These are phyloP conservation scores for Camellia granthamiana DNA, from an alignment of 148 eudicot species.

Conservation along the genomic window DNA sequence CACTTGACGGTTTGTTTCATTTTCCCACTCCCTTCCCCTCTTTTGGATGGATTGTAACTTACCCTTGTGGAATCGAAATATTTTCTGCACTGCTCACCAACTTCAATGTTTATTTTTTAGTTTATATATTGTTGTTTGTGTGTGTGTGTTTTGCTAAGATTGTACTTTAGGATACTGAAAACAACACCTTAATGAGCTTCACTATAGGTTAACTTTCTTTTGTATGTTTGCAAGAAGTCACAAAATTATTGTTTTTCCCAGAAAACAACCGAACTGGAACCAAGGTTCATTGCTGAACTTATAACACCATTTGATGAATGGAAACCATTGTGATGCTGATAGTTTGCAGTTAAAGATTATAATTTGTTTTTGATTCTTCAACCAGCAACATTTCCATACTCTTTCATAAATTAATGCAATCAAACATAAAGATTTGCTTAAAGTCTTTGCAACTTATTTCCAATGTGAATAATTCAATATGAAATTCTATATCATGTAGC, in stretches of 20 bases:
- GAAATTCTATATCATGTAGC: background rate
- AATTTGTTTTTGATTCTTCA: too few species aligned
- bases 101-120: background rate
- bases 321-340: too few species aligned
- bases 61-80: too few species aligned
- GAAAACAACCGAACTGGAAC: too few species aligned
- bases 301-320: too few species aligned
- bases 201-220: background rate
- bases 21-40: background rate
- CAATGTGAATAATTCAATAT: background rate
- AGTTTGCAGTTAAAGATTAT: too few species aligned
- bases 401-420: background rate
- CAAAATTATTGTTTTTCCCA: too few species aligned
- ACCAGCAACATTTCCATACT: background rate
- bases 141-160: background rate
- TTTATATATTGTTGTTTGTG: background rate
- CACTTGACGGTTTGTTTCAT: slow-evolving; percentile 55
- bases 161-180: background rate
- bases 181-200: background rate
- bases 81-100: too few species aligned
- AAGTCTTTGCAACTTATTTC: background rate
- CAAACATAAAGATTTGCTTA: background rate
- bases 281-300: too few species aligned
- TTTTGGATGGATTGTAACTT: too few species aligned
- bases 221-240: background rate